Conservation (phyloP, 108 stramenopile genomes). For the Discostella pseudostelligera region DNA sequence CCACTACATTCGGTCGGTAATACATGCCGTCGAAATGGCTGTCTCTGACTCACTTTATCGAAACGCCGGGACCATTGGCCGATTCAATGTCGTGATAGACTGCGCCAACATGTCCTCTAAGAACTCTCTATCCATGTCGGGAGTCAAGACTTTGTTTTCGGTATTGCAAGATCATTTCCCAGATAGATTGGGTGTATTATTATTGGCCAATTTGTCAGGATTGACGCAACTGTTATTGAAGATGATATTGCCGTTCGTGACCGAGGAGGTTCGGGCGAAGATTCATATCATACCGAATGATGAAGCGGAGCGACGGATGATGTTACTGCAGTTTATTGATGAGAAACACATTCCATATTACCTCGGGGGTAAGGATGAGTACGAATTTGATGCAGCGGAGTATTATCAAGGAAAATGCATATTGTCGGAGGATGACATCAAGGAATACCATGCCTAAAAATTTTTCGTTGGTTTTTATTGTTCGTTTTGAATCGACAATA, state of each 20-base stretch:
- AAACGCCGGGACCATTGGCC: conserved; percentile 59
- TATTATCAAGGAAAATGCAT: conserved; percentile 55
- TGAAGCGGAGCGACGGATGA: conserved; percentile 27
- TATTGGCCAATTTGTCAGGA: conserved; percentile 56
- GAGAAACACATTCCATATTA: conserved; percentile 57
- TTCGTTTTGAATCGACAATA: too few species aligned
- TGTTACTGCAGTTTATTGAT: conserved; percentile 58
- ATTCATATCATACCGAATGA: conserved; percentile 63
- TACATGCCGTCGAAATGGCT: conserved; percentile 59
- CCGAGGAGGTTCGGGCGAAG: conserved; percentile 71
- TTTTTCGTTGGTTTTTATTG: neutral
- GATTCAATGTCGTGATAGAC: conserved; percentile 72
- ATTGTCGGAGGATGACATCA: conserved; percentile 50
- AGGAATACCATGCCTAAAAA: conserved; percentile 55
- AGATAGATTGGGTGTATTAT: conserved; percentile 62
- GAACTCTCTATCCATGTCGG: conserved; percentile 45
- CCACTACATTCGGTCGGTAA: conserved; percentile 43
- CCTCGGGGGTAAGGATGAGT: conserved; percentile 67
- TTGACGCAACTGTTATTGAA: conserved; percentile 60
- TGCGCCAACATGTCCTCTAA: conserved; percentile 43
- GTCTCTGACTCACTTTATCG: conserved; percentile 50
- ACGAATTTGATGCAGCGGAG: conserved; percentile 44
- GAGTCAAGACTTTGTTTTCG: conserved; percentile 49
- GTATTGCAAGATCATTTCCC: conserved; percentile 82
- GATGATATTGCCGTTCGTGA: conserved; percentile 60